A percentile compares a stretch with the other conserved stretches of the same genome.
Evolutionary conservation across 208 protist species (phyloP).

Genomic region (Trypanosoma cruzi): DNA sequence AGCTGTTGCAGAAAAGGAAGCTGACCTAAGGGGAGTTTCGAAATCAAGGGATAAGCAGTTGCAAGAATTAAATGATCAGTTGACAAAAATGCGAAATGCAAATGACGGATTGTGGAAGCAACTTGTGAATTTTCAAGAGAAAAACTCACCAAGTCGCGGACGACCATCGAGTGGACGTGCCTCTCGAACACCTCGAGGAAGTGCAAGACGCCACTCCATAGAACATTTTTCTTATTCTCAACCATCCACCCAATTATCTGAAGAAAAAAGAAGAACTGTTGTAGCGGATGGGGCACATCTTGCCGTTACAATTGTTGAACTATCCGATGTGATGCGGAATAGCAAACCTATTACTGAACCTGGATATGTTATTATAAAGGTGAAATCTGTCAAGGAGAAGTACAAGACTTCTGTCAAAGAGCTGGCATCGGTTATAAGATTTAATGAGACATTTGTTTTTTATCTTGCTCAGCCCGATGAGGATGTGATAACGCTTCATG

Average conservation of each 20-base stretch:
- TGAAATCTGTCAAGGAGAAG: slow-evolving; percentile 92
- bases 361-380: slow-evolving; percentile 81
- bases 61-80: slow-evolving; percentile 36
- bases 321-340: slow-evolving; percentile 66
- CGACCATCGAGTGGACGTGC: slow-evolving; percentile 26
- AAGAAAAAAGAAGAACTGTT: slow-evolving; percentile 60
- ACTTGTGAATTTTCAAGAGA: slow-evolving; percentile 28
- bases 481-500: slow-evolving; percentile 90
- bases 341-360: slow-evolving; percentile 67
- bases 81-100: slow-evolving; percentile 35
- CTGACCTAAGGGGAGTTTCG: slow-evolving; percentile 9
- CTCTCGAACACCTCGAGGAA: slow-evolving; percentile 31
- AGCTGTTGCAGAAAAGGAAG: slow-evolving; percentile 27
- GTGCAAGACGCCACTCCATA: slow-evolving; percentile 27
- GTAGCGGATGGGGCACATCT: slow-evolving; percentile 83
- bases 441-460: slow-evolving; percentile 87
- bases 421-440: slow-evolving; percentile 66
- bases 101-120: slow-evolving; percentile 48
- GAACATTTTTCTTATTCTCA: slow-evolving; percentile 36
- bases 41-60: slow-evolving; percentile 22
- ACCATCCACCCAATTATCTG: slow-evolving; percentile 47
- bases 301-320: slow-evolving; percentile 74
- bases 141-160: slow-evolving; percentile 13
- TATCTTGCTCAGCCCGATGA: slow-evolving; percentile 88
- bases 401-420: slow-evolving; percentile 88